Evolutionary conservation across 129 eudicot genomes (phyloP).

Genomic region (Flaveria ramosissima): DNA sequence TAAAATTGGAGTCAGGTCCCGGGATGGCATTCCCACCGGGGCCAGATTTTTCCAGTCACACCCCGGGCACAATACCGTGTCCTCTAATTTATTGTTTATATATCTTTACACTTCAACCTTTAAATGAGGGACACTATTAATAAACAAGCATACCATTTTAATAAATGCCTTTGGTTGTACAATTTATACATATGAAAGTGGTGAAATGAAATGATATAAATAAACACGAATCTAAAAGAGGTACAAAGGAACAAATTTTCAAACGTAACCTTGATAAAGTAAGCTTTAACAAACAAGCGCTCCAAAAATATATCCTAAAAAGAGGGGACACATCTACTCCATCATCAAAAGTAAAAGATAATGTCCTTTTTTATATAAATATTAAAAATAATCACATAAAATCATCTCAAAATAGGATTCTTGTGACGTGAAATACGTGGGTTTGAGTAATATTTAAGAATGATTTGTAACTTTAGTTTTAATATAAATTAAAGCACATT

Average conservation of each 20-base stretch:
- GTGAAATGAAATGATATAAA: background rate
- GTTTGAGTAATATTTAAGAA: background rate
- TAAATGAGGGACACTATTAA: too few species aligned
- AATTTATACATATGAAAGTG: background rate
- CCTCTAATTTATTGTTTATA: too few species aligned
- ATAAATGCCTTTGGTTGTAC: too few species aligned
- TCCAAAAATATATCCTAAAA: slow-evolving; percentile 35
- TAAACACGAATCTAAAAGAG: slow-evolving; percentile 5
- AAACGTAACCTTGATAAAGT: slow-evolving; percentile 38
- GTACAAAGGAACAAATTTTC: slow-evolving; percentile 3
- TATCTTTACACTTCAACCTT: too few species aligned
- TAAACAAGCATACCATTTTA: too few species aligned
- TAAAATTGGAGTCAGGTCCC: too few species aligned
- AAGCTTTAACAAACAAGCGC: slow-evolving; percentile 30
- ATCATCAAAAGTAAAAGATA: slow-evolving; percentile 45
- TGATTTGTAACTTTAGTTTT: background rate
- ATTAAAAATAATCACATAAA: background rate
- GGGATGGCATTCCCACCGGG: too few species aligned
- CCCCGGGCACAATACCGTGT: too few species aligned
- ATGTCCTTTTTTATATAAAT: background rate
- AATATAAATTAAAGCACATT: background rate
- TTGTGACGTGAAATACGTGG: background rate
- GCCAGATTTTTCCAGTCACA: too few species aligned
- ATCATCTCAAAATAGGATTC: background rate
- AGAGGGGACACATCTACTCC: slow-evolving; percentile 50